A percentile compares a stretch with the other conserved stretches of the same genome.
These are phyloP conservation scores for Candida coquimbonensis DNA, from an alignment of 805 yeast genomes.

Conservation along the genomic window DNA sequence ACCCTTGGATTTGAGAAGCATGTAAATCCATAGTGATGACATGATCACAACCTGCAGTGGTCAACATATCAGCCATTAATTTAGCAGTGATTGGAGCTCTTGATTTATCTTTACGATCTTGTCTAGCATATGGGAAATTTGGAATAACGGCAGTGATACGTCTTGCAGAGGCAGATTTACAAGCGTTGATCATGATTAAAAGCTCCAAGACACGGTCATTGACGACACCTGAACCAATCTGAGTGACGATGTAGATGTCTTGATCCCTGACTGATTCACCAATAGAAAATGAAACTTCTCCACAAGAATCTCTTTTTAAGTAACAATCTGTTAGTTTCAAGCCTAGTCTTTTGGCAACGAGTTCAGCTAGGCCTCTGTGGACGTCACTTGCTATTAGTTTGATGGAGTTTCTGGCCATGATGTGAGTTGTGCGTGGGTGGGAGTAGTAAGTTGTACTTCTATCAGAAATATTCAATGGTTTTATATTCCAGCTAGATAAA, in stretches of 20 bases:
- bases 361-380: conserved; percentile 61
- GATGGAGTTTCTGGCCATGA: conserved; percentile 64
- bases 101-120: conserved; percentile 77
- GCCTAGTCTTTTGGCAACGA: conserved; percentile 59
- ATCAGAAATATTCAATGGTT: too few species aligned
- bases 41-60: conserved; percentile 82
- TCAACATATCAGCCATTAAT: conserved; percentile 73
- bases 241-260: conserved; percentile 73
- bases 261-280: conserved; percentile 84
- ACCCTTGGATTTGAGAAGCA: conserved; percentile 87
- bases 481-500: too few species aligned
- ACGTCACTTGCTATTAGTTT: conserved; percentile 62
- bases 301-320: conserved; percentile 58
- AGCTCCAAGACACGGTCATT: conserved; percentile 72
- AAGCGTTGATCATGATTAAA: conserved; percentile 73
- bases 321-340: conserved; percentile 54
- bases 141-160: conserved; percentile 80
- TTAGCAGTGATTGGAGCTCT: conserved; percentile 85
- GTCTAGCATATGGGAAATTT: conserved; percentile 83
- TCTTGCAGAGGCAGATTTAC: conserved; percentile 77
- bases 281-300: conserved; percentile 69
- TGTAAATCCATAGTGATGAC: conserved; percentile 84
- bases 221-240: conserved; percentile 71
- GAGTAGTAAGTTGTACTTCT: neutral
- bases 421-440: neutral